These are phyloP conservation scores for Aspergillus ochraceus DNA, from an alignment of 2,329 filamentous ascomycete genomes.

Conservation along the genomic window DNA sequence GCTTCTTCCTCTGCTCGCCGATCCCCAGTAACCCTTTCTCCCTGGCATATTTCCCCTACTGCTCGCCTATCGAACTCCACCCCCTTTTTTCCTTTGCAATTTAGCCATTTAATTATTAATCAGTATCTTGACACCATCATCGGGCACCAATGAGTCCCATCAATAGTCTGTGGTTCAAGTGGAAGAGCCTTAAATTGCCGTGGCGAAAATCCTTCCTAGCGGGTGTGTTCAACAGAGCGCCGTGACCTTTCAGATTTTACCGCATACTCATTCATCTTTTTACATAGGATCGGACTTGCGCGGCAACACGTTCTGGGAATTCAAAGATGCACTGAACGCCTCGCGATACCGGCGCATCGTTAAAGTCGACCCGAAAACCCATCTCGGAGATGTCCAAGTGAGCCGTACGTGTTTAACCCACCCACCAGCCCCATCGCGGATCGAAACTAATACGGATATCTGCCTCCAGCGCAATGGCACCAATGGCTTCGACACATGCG, in stretches of 20 bases:
- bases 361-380: constrained; percentile 52
- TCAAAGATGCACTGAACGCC: constrained; percentile 58
- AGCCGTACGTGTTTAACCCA: constrained; percentile 46
- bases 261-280: constrained; percentile 10
- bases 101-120: not conserved
- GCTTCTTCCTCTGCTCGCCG: not conserved
- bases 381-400: constrained; percentile 61
- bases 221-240: constrained; percentile 39
- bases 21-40: not conserved
- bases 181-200: constrained; percentile 62
- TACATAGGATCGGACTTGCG: constrained; percentile 57
- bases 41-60: not conserved
- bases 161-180: constrained; percentile 59
- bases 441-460: constrained; percentile 14
- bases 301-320: constrained; percentile 69
- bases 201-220: constrained; percentile 62
- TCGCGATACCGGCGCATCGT: constrained; percentile 60
- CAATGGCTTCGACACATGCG: constrained; percentile 68
- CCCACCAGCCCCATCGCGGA: not conserved
- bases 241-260: not conserved
- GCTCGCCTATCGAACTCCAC: constrained; percentile 2
- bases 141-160: constrained; percentile 37
- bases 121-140: not conserved
- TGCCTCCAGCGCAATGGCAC: constrained; percentile 61
- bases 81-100: not conserved